Evolutionary conservation across 2,329 filamentous ascomycete species (phyloP).

Genomic region (Aspergillus unguis): DNA sequence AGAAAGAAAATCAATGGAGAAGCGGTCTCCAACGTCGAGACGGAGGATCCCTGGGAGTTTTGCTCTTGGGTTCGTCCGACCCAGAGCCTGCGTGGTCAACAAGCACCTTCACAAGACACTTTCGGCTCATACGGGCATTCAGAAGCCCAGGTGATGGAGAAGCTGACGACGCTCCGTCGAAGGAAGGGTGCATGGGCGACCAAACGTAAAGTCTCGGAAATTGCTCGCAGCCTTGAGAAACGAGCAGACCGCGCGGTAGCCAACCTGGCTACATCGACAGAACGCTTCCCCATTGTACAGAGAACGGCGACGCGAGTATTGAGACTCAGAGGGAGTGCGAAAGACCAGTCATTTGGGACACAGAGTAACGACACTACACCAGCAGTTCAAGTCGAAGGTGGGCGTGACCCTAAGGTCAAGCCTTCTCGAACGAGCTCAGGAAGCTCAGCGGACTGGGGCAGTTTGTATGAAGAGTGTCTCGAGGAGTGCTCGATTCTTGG

Average conservation of each 20-base stretch:
- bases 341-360: neutral
- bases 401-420: neutral
- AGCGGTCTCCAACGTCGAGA: neutral
- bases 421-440: conserved; percentile 16
- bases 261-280: conserved; percentile 7
- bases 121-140: neutral
- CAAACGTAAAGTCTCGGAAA: conserved; percentile 14
- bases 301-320: conserved; percentile 14
- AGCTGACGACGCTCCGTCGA: conserved; percentile 11
- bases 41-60: conserved; percentile 16
- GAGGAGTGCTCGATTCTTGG: conserved; percentile 24
- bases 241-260: conserved; percentile 7
- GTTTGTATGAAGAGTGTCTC: conserved; percentile 25
- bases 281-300: conserved; percentile 10
- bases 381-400: neutral
- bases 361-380: neutral
- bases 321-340: conserved; percentile 7
- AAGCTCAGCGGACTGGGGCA: conserved; percentile 21
- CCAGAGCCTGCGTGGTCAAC: conserved; percentile 4
- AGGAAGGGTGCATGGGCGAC: conserved; percentile 14
- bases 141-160: conserved; percentile 10
- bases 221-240: conserved; percentile 13
- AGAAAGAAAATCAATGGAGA: conserved; percentile 11
- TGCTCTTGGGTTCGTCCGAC: conserved; percentile 15
- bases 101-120: neutral